Percentiles rank a stretch among this genome's conserved stretches.
Conservation (phyloP, 495 filamentous ascomycete species). For the Thermothielavioides terrestris region DNA sequence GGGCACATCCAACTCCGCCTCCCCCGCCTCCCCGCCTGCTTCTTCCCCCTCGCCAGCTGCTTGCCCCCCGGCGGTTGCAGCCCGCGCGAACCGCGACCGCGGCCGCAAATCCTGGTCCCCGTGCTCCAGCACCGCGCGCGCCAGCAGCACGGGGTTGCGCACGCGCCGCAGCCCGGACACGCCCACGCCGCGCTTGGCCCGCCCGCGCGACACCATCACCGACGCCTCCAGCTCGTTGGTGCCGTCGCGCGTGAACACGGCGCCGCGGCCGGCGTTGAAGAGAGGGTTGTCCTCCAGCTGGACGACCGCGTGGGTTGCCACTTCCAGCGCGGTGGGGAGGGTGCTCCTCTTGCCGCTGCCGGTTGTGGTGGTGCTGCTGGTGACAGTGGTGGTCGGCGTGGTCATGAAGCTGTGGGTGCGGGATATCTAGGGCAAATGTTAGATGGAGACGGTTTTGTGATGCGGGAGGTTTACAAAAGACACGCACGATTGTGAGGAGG, state of each 20-base stretch:
- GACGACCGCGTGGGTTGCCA: constrained; percentile 66
- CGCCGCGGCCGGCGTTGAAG: constrained; percentile 79
- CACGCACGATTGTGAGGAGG: constrained; percentile 50
- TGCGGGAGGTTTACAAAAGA: neutral
- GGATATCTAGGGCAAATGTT: constrained; percentile 18
- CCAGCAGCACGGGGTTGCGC: constrained; percentile 72
- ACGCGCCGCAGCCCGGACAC: constrained; percentile 63
- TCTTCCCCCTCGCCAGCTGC: neutral
- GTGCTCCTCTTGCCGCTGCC: no score
- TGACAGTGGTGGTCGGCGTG: constrained; percentile 10
- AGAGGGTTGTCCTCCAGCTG: constrained; percentile 73
- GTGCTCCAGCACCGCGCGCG: constrained; percentile 58
- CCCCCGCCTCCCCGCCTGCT: neutral
- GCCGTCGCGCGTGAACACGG: constrained; percentile 76
- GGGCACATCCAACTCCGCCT: constrained; percentile 25
- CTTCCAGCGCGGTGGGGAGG: constrained; percentile 52
- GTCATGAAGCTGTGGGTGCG: constrained; percentile 31
- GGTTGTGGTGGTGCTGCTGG: constrained; percentile 35
- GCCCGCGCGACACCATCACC: constrained; percentile 75
- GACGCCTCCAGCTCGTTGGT: constrained; percentile 81
- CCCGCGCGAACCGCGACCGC: neutral
- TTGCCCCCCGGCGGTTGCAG: neutral
- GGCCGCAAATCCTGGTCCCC: constrained; percentile 42
- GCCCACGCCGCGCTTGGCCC: constrained; percentile 66
- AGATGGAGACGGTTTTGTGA: neutral